Percentiles rank a stretch among this genome's conserved stretches.
Conservation (phyloP, 192 early-diverging fungal genomes). For the Chytriomyces sp. region DNA sequence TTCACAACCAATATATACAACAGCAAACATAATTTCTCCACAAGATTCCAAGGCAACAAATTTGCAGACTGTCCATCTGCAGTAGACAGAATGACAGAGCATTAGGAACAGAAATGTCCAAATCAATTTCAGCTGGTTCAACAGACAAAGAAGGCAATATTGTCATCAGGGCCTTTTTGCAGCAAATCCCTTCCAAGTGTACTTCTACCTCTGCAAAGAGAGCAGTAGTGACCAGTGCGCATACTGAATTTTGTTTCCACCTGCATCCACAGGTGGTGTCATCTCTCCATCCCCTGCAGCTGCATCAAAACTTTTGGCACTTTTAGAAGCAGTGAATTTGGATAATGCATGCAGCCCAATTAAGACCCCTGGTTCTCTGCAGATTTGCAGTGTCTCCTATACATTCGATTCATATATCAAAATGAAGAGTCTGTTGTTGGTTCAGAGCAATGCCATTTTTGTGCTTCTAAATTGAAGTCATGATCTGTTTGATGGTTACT, state of each 20-base stretch:
- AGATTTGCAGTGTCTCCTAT: background rate
- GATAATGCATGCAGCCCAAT: background rate
- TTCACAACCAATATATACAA: too few species aligned
- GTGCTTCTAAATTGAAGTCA: background rate
- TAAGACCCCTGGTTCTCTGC: background rate
- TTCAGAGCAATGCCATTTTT: slow-evolving; percentile 6
- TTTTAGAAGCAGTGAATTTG: background rate
- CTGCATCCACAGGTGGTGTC: background rate
- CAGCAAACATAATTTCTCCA: background rate
- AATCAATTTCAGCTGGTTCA: background rate
- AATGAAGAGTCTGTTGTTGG: background rate
- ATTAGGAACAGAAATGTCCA: background rate
- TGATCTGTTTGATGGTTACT: background rate
- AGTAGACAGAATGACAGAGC: background rate
- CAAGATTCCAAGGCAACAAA: background rate
- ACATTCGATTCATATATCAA: background rate
- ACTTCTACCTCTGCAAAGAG: background rate
- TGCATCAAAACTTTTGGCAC: too few species aligned
- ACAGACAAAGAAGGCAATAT: background rate
- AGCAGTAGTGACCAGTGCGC: background rate
- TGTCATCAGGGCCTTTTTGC: background rate
- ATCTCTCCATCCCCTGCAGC: too few species aligned
- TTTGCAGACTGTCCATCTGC: background rate
- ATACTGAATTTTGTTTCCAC: background rate
- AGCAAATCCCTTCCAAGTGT: background rate